Conservation (phyloP, 192 early-diverging fungal genomes). For the Linderina pennispora region DNA sequence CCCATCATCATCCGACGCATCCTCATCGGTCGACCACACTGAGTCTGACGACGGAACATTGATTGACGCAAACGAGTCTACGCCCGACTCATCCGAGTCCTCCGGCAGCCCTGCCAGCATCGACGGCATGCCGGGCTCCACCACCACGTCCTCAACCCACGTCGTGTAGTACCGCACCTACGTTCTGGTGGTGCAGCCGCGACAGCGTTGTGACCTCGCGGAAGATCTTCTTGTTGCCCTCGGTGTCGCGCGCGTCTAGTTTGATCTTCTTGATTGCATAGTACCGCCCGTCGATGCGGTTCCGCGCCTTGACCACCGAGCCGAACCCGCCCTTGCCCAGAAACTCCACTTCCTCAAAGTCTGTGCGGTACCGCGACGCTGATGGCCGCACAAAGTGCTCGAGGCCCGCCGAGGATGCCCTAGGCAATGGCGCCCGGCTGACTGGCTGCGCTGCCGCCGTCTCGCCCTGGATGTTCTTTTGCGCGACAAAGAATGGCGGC, state of each 20-base stretch:
- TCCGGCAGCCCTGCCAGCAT: constrained; percentile 47
- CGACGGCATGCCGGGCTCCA: constrained; percentile 6
- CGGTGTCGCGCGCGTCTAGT: constrained; percentile 71
- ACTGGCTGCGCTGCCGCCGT: neutral
- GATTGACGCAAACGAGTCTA: neutral
- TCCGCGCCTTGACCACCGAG: constrained; percentile 89
- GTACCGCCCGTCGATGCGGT: constrained; percentile 68
- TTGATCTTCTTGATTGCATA: constrained; percentile 93
- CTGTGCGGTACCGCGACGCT: constrained; percentile 60
- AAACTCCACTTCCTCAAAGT: constrained; percentile 76
- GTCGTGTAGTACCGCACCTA: constrained; percentile 86
- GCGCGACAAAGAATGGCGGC: constrained; percentile 25
- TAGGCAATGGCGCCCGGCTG: too few species aligned
- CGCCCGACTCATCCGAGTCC: constrained; percentile 29
- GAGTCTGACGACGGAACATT: constrained; percentile 7
- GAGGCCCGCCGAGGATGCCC: too few species aligned
- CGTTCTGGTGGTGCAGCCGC: constrained; percentile 81
- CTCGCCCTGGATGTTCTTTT: constrained; percentile 13
- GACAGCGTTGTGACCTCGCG: constrained; percentile 89
- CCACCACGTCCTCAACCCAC: constrained; percentile 76
- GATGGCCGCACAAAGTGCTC: constrained; percentile 17
- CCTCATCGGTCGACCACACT: constrained; percentile 33
- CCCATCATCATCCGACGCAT: neutral
- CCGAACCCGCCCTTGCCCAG: constrained; percentile 84
- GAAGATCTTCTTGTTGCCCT: constrained; percentile 74